A percentile compares a stretch with the other conserved stretches of the same genome.
phyloP scores from a whole-genome alignment of 2,329 filamentous ascomycete genomes.

The Didymella glomerata region DNA sequence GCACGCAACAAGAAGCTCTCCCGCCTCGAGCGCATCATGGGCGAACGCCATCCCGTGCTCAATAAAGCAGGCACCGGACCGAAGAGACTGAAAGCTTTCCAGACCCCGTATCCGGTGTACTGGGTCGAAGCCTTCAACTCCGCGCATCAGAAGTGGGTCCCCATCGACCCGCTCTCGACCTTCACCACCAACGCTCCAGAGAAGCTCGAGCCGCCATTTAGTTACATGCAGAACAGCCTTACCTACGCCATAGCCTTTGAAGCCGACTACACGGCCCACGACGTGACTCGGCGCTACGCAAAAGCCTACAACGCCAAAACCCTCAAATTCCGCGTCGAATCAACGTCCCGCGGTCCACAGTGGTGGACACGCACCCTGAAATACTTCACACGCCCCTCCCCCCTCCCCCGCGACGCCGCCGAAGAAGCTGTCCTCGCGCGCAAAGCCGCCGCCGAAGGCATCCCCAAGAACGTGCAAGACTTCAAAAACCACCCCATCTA shows the following conservation, averaged over 20 bases:
- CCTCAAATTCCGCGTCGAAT: slow-evolving; percentile 79
- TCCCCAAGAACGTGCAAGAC: slow-evolving; percentile 85
- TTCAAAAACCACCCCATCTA: slow-evolving; percentile 82
- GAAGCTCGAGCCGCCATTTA: slow-evolving; percentile 82
- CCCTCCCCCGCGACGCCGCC: slow-evolving; percentile 77
- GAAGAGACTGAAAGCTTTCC: slow-evolving; percentile 61
- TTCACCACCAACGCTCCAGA: slow-evolving; percentile 77
- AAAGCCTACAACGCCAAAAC: slow-evolving; percentile 94
- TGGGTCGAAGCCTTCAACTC: slow-evolving; percentile 94
- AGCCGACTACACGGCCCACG: slow-evolving; percentile 76
- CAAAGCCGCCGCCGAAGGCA: slow-evolving; percentile 75
- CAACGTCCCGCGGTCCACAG: slow-evolving; percentile 60
- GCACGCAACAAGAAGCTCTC: slow-evolving; percentile 44
- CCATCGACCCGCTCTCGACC: slow-evolving; percentile 85
- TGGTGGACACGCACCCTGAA: slow-evolving; percentile 65
- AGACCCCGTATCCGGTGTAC: slow-evolving; percentile 83
- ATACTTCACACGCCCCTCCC: slow-evolving; percentile 49
- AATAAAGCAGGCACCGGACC: slow-evolving; percentile 42
- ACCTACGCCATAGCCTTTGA: slow-evolving; percentile 88
- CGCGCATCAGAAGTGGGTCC: slow-evolving; percentile 89
- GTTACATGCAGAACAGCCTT: slow-evolving; percentile 78
- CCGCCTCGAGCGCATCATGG: slow-evolving; percentile 44
- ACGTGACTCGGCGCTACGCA: slow-evolving; percentile 87
- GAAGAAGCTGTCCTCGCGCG: slow-evolving; percentile 80
- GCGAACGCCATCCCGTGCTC: slow-evolving; percentile 39